Evolutionary conservation across 495 filamentous ascomycete species (phyloP), one percentile per base, ranked within the genome.

Genomic region (Ascodesmis nigricans): DNA sequence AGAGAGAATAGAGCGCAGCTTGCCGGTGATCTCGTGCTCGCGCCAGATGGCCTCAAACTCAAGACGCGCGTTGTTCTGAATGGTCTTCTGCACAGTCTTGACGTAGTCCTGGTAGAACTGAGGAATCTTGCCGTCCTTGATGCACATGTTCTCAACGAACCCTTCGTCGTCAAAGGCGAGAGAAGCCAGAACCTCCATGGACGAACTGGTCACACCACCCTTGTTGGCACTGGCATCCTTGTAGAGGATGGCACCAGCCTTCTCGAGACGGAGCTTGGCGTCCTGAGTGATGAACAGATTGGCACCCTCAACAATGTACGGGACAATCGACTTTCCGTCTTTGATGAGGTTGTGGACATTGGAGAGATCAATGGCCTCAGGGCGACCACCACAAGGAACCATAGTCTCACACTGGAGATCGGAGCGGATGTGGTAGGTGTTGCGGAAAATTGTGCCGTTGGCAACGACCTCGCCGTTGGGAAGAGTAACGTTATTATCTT

Each of bases 231-330:
- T 91, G 8, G 87, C 87, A 57, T 97, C 87, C 62, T 97, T 97
- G 68, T 78, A 95, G 27, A 97, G 55, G 44, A 95, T 73, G 50
- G 76, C 81, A 40, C 90, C 90, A 19, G 87, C 84, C 45, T 78
- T 72, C 58, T 97, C 87, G 3, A 97, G 67, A 14, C 81, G 75
- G 36, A 95, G 64, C 64, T 97, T 97, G 43, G 80, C 82, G 50
- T 97, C 87, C 57, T 97, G 90, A 8, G 87, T 95, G 57, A 97
- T 87, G 68, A 97, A 97, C 25, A 97, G 63, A 52, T 97, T 97
- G 50, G 87, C 87, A 14, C 87, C 87, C 56, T 97, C 87, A 29
- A 97, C 87, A 19, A 97, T 83, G 60, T 87, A 95, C 4, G 82
- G 82, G 38, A 97, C 75, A 4, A 65, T 66, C 10, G 64, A 64